Evolutionary conservation across 495 filamentous ascomycete genomes (phyloP).

Genomic region (Evansstolkia leycettana): DNA sequence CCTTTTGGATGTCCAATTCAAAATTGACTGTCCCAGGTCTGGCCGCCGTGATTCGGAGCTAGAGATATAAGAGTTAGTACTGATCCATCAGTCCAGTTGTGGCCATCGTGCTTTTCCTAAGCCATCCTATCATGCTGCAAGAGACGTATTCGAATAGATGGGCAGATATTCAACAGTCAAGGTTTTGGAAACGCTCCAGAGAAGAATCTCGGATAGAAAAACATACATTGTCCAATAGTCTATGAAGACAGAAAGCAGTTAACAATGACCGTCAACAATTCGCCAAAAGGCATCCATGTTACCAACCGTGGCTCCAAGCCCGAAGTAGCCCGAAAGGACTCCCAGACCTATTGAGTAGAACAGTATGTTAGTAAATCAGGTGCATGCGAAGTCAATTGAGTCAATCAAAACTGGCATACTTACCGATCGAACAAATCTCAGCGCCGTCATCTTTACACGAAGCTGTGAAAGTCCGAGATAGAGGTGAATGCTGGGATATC

Average conservation of each 20-base stretch:
- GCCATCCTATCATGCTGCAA: no score
- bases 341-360: conserved; percentile 54
- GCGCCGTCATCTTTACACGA: conserved; percentile 35
- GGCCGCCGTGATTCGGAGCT: conserved; percentile 71
- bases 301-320: conserved; percentile 77
- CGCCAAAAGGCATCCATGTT: background rate
- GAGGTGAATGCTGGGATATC: no score
- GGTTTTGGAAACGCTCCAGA: no score
- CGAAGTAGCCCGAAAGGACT: conserved; percentile 72
- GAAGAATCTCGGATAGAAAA: conserved; percentile 1
- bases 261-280: conserved; percentile 15
- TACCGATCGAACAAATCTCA: conserved; percentile 53
- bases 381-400: no score
- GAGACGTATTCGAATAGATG: no score
- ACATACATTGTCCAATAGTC: conserved; percentile 30
- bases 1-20: conserved; percentile 70
- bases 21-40: conserved; percentile 73
- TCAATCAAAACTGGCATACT: no score
- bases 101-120: background rate
- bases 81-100: background rate
- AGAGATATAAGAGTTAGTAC: conserved; percentile 6
- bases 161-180: background rate
- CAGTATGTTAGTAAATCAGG: background rate
- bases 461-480: no score
- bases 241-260: conserved; percentile 7